A percentile compares a stretch with the other conserved stretches of the same genome.
Conservation (phyloP, 1,139 yeast species). For the Suhomyces panamericanus region DNA sequence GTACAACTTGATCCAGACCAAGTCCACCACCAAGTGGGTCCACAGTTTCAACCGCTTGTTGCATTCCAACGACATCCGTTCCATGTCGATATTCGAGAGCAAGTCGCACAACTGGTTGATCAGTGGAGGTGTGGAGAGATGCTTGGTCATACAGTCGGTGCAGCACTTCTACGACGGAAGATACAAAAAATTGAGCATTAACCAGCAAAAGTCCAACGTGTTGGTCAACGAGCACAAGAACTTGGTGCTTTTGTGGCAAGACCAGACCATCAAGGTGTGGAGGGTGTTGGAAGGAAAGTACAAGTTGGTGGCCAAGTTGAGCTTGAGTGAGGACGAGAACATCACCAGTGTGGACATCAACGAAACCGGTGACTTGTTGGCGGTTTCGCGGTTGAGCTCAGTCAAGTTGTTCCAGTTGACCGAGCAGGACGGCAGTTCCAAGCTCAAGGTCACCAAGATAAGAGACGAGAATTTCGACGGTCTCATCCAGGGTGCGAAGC, state of each 20-base stretch:
- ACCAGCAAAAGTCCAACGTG: slow-evolving; percentile 62
- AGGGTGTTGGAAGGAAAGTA: slow-evolving; percentile 42
- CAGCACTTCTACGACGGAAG: slow-evolving; percentile 71
- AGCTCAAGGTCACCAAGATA: slow-evolving; percentile 52
- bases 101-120: slow-evolving; percentile 68
- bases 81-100: slow-evolving; percentile 71
- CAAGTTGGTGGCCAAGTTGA: slow-evolving; percentile 63
- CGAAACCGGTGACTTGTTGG: slow-evolving; percentile 62
- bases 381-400: slow-evolving; percentile 68
- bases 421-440: slow-evolving; percentile 23
- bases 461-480: slow-evolving; percentile 51
- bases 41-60: slow-evolving; percentile 72
- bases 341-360: slow-evolving; percentile 72
- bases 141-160: slow-evolving; percentile 70
- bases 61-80: slow-evolving; percentile 87
- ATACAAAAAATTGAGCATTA: slow-evolving; percentile 67
- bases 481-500: slow-evolving; percentile 56
- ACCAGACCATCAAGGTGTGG: slow-evolving; percentile 84
- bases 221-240: slow-evolving; percentile 49
- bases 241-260: slow-evolving; percentile 75
- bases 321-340: slow-evolving; percentile 76
- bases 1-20: slow-evolving; percentile 45
- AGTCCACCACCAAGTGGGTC: slow-evolving; percentile 66
- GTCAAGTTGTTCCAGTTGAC: slow-evolving; percentile 66
- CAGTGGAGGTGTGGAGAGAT: slow-evolving; percentile 89